Base-by-base conservation (phyloP, 108 stramenopile genomes). In the Cylindrotheca closterium region DNA sequence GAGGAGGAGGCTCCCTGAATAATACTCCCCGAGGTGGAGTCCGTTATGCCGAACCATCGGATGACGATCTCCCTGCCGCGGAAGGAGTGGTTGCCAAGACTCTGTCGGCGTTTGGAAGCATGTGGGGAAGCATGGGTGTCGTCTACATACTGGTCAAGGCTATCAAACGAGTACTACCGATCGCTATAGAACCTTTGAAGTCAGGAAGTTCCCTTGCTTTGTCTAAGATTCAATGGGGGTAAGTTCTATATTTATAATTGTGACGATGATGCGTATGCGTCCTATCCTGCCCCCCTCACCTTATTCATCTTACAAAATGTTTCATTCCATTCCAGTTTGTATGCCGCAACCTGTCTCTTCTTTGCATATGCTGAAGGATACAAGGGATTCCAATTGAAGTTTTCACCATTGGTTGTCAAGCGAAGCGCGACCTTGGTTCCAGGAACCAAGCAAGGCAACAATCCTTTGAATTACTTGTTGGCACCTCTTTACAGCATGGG, bases 301-400 rank as follows among this genome's bases (percentile, higher is more conserved):
- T 59, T 22, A 18, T 24, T 33, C 15, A 15, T 30, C 12, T 65
- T 28, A 19, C 42, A 18, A 17, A 25, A 17, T 30, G 18, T n/a
- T 51, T 5, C n/a, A 51, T n/a, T 5, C n/a, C 7, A 5, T 25
- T 58, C 47, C 66, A 89, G 89, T 32, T 70, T 78, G 3, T 90
- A 93, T 63, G 64, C 84, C 27, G 37, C 70, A 25, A 85, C 79
- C 30, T 87, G 87, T 47, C 61, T 85, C 15, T 83, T 79, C 65
- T 91, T 93, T 71, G 94, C 95, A 30, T 96, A 98, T 66, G 92
- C 83, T 30, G 97, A 98, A 76, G 97, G 97, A 31, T 95, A 96
- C 85, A 96, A 96, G 75, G 97, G 91, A 30, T 98, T 98, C 80
- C 96, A 98, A 73, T 63, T 69, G 25, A 98, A 98, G 68, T 96